Evolutionary conservation across 2,329 filamentous ascomycete genomes (phyloP).

Genomic region (Exophiala viscosa): DNA sequence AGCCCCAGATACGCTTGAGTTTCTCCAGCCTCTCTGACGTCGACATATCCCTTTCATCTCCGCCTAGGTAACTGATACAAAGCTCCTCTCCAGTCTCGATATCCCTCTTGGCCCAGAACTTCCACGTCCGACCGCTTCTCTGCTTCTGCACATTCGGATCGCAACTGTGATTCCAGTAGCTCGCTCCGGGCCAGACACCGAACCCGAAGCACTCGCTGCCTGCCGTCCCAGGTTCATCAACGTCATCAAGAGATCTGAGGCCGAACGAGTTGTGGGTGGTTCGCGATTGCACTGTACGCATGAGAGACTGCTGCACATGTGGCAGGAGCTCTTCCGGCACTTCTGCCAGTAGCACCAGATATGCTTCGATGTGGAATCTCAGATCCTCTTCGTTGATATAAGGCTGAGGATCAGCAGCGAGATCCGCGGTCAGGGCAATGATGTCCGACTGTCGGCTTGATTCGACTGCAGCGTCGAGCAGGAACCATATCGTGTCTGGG

Average conservation of each 20-base stretch:
- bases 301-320: neutral
- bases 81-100: constrained; percentile 14
- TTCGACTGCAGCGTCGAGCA: neutral
- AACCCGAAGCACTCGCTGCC: constrained; percentile 16
- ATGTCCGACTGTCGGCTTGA: neutral
- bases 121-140: constrained; percentile 13
- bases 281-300: constrained; percentile 8
- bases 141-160: constrained; percentile 14
- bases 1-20: constrained; percentile 14
- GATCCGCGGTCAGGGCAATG: neutral
- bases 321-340: constrained; percentile 1
- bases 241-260: constrained; percentile 9
- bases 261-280: constrained; percentile 20
- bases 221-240: constrained; percentile 4
- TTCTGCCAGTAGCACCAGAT: constrained; percentile 5
- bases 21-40: constrained; percentile 8
- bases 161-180: constrained; percentile 21
- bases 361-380: constrained; percentile 3
- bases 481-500: neutral
- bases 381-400: constrained; percentile 1
- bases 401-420: neutral
- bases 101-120: neutral
- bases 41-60: constrained; percentile 16
- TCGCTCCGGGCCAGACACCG: constrained; percentile 20
- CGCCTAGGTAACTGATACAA: constrained; percentile 23